Percentiles rank a stretch among this genome's conserved stretches.
Evolutionary conservation across 768 basidiomycete species (phyloP).

Genomic region (Tricholoma hemisulphureum): DNA sequence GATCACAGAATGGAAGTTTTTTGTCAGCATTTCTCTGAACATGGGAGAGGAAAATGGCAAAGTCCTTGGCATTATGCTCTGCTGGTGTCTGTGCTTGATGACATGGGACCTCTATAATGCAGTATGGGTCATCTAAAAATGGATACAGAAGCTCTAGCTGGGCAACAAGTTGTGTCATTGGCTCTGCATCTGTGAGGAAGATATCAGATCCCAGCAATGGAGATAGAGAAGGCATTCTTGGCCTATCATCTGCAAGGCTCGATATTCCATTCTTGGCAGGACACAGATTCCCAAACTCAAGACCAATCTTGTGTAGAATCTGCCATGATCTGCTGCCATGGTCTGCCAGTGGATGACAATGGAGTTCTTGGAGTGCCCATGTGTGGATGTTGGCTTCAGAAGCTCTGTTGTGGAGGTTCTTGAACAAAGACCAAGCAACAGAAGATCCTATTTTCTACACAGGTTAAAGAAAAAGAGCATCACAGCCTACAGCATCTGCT

Average conservation of each 20-base stretch:
- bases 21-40: background rate
- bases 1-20: background rate
- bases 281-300: background rate
- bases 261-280: background rate
- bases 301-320: background rate
- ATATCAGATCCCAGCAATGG: background rate
- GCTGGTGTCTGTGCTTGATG: background rate
- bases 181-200: background rate
- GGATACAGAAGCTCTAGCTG: background rate
- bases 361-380: background rate
- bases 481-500: background rate
- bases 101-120: background rate
- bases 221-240: background rate
- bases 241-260: background rate
- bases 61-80: background rate
- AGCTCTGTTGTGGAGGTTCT: background rate
- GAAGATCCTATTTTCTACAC: background rate
- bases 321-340: background rate
- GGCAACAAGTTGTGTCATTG: background rate
- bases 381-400: background rate
- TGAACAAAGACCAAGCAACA: background rate
- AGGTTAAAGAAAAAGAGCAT: background rate
- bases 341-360: background rate
- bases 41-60: background rate
- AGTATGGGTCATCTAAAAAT: background rate